Evolutionary conservation across 192 early-diverging fungal genomes (phyloP), one percentile per base, ranked within the genome.

Genomic region (Rhizoclosmatium sp.): DNA sequence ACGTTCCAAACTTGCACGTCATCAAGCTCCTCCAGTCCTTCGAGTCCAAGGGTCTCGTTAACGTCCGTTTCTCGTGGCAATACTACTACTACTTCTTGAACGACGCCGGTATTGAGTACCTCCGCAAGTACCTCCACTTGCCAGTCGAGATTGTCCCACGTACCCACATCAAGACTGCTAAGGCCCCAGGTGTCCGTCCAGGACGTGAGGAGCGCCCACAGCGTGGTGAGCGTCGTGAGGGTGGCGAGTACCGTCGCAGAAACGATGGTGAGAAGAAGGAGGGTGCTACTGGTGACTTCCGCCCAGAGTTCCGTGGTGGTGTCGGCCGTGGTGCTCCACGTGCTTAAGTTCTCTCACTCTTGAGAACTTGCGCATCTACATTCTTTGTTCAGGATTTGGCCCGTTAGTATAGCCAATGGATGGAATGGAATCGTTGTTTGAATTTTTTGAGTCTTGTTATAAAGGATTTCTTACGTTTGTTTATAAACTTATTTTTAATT

Each of bases 81-180:
- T 95, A 96, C 91, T 99, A 97, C 92, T 99, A 99, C 95, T 99
- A 99, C 89, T 95, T 92, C 87, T 91, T 99, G 83, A 99, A 97
- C 85, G 92, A 96, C 83, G 94, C 95, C 88, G 98, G 98, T 86
- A 97, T 98, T 78, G 95, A 94, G 84, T 98, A 97, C 90, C 90
- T 99, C 78, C 94, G 97, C 84, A 93, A 95, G 81, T 91, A 92
- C 93, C 93, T 99, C 75, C 94, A 98, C 94, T 90, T 99, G 76
- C 98, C 98, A 80, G 87, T 91, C 79, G 98, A 98, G 86, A 96
- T 99, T 82, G 93, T 98, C 79, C 98, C 98, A 81, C 90, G 94
- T 82, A 97, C 98, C 83, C 92, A 94, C 93, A 97, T 97, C 92
- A 97, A 97, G 93, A 92, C 92, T 78, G 92, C 91, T 81, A 95